Percentiles rank a stretch among this genome's conserved stretches.
These are phyloP conservation scores for Theobroma cacao DNA, from an alignment of 345 rosid genomes.

Conservation along the genomic window DNA sequence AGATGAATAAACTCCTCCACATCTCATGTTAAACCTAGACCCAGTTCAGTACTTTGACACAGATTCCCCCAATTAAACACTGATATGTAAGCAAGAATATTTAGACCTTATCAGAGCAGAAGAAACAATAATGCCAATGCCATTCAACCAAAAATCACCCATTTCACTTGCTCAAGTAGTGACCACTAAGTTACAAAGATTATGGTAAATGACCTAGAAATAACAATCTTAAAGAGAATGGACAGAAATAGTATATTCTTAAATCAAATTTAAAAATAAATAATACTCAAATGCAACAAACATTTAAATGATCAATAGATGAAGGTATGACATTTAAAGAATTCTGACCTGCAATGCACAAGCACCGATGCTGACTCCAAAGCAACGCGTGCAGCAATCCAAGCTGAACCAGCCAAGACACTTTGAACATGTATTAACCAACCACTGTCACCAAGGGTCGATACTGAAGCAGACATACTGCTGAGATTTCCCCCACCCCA, in stretches of 20 bases:
- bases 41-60: neutral
- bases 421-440: slow-evolving; percentile 97
- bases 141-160: neutral
- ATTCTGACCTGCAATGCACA: slow-evolving; percentile 90
- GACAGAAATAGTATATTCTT: neutral
- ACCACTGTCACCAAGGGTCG: slow-evolving; percentile 95
- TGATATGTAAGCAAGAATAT: neutral
- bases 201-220: neutral
- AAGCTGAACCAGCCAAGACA: slow-evolving; percentile 95
- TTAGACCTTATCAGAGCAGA: neutral
- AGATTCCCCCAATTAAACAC: neutral
- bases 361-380: slow-evolving; percentile 94
- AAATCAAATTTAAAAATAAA: neutral
- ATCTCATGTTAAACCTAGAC: neutral
- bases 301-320: neutral
- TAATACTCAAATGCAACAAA: neutral
- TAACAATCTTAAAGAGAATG: neutral
- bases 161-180: slow-evolving; percentile 2
- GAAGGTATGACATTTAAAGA: slow-evolving; percentile 15
- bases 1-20: neutral
- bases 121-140: too few relatives aligned
- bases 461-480: slow-evolving; percentile 99
- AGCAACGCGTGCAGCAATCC: slow-evolving; percentile 96
- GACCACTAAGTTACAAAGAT: neutral
- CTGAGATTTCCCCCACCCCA: slow-evolving; percentile 99